Conservation (phyloP, 2,329 filamentous ascomycete genomes). For the Esteya vermicola region DNA sequence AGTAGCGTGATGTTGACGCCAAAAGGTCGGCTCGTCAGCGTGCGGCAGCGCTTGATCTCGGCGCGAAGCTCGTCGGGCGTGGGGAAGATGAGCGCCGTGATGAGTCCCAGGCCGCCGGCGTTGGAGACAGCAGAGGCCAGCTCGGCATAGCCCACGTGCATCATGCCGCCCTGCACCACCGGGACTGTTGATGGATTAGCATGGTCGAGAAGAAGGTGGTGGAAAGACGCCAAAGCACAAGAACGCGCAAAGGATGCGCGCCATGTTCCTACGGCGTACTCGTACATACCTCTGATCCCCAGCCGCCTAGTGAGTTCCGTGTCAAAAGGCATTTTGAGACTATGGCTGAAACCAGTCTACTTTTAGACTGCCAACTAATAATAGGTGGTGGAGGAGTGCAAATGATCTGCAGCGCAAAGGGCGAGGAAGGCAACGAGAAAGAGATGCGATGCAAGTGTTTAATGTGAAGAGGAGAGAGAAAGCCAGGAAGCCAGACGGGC, state of each 20-base stretch:
- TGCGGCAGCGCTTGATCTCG: slow-evolving; percentile 78
- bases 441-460: too few species aligned
- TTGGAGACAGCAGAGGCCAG: slow-evolving; percentile 64
- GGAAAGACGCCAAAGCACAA: too few species aligned
- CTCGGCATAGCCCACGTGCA: slow-evolving; percentile 46
- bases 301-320: slow-evolving; percentile 43
- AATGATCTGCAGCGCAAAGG: too few species aligned
- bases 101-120: slow-evolving; percentile 68
- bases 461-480: not conserved
- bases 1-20: slow-evolving; percentile 92
- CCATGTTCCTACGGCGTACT: too few species aligned
- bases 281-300: slow-evolving; percentile 35
- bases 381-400: not conserved
- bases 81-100: slow-evolving; percentile 85
- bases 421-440: not conserved
- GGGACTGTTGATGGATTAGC: slow-evolving; percentile 41
- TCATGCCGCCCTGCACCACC: slow-evolving; percentile 74
- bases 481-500: too few species aligned
- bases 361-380: too few species aligned
- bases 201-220: too few species aligned
- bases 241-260: too few species aligned
- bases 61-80: slow-evolving; percentile 81
- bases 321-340: slow-evolving; percentile 35
- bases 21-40: slow-evolving; percentile 68
- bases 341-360: too few species aligned